These are phyloP conservation scores for Dissophora globulifera DNA, from an alignment of 192 early-diverging fungal species.

Conservation along the genomic window DNA sequence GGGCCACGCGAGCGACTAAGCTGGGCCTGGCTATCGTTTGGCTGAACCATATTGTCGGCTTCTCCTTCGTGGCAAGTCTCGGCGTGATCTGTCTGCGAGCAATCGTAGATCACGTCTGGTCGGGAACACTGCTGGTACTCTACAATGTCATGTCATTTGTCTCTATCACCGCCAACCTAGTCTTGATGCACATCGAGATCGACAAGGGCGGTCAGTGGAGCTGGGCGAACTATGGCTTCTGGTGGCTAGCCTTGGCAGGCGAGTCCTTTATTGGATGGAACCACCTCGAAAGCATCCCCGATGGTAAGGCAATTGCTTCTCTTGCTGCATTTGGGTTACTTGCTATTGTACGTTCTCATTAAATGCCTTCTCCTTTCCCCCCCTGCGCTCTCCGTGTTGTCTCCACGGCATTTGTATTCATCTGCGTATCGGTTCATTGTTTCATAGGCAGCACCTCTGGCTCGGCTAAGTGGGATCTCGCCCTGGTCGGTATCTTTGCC, in stretches of 20 bases:
- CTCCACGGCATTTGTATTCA: background rate
- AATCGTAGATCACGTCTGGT: conserved; percentile 55
- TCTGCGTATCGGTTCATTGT: background rate
- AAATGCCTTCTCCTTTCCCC: too few species aligned
- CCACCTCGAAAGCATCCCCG: conserved; percentile 22
- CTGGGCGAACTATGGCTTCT: conserved; percentile 66
- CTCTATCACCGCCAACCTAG: conserved; percentile 52
- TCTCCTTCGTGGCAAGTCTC: conserved; percentile 51
- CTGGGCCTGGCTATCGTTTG: conserved; percentile 39
- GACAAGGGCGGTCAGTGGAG: conserved; percentile 56
- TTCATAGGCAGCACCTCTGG: conserved; percentile 18
- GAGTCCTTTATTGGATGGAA: conserved; percentile 58
- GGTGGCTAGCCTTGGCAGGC: conserved; percentile 52
- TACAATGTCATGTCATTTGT: conserved; percentile 54
- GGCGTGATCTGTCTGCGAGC: conserved; percentile 49
- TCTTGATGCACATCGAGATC: conserved; percentile 49
- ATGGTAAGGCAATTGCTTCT: conserved; percentile 18
- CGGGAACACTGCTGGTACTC: conserved; percentile 53
- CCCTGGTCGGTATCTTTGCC: conserved; percentile 56
- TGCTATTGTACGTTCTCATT: too few species aligned
- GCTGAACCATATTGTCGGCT: conserved; percentile 34
- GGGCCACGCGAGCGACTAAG: background rate
- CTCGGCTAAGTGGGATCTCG: conserved; percentile 43
- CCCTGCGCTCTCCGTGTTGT: too few species aligned
- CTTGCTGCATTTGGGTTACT: too few species aligned